Percentiles rank a stretch among this genome's conserved stretches.
Evolutionary conservation across 306 rosid species (phyloP).

Genomic region (Lathyrus tuberosus): DNA sequence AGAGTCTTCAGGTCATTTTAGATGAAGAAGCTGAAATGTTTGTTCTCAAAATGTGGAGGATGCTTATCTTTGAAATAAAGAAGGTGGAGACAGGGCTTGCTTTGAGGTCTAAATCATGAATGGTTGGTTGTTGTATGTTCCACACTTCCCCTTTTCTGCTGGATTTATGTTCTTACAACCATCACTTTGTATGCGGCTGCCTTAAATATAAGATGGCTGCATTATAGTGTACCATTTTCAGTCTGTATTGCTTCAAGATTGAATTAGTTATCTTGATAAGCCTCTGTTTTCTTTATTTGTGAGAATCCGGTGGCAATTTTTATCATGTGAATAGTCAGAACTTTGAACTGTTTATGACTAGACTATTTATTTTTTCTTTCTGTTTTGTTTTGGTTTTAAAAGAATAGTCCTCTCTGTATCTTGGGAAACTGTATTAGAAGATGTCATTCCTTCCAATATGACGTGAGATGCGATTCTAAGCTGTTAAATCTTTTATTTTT

Average conservation of each 20-base stretch:
- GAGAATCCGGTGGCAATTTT: conserved; percentile 43
- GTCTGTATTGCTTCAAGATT: conserved; percentile 41
- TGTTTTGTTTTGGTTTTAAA: not conserved
- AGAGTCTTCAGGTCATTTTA: conserved; percentile 84
- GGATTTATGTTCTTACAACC: conserved; percentile 33
- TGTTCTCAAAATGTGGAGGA: conserved; percentile 99
- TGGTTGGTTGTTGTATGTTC: conserved; percentile 7
- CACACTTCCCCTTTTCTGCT: conserved; percentile 20
- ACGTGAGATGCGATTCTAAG: not conserved
- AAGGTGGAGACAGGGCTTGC: conserved; percentile 92
- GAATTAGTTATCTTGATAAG: conserved; percentile 31
- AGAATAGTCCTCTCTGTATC: not conserved
- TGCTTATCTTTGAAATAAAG: conserved; percentile 98
- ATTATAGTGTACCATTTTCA: conserved; percentile 25
- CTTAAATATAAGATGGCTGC: conserved; percentile 38
- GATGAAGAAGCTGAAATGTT: conserved; percentile 99
- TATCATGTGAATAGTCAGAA: conserved; percentile 39
- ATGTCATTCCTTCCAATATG: not conserved
- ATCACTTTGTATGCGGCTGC: conserved; percentile 10
- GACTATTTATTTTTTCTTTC: not conserved
- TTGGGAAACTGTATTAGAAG: not conserved
- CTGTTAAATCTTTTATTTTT: not conserved
- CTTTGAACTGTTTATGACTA: not conserved
- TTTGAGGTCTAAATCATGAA: conserved; percentile 60
- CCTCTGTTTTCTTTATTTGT: conserved; percentile 19